A percentile compares a stretch with the other conserved stretches of the same genome.
phyloP scores from a whole-genome alignment of 2,329 filamentous ascomycete species.

The Trichoderma cornu-damae region DNA sequence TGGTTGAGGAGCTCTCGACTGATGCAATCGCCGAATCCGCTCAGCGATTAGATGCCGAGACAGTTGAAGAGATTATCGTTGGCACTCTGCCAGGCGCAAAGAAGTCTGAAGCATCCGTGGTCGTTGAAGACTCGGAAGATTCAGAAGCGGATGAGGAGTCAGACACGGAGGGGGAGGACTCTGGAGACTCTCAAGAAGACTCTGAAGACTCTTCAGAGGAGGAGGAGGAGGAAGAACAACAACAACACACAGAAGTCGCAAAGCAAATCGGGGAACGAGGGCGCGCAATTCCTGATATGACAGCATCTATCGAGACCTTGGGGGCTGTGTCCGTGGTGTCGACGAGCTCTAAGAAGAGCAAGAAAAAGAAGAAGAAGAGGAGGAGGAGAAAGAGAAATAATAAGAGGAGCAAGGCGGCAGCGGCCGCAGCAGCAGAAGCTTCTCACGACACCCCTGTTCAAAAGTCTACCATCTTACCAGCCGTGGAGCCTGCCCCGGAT shows the following conservation, averaged over 20 bases:
- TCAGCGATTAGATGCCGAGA: neutral
- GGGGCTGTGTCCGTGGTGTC: neutral
- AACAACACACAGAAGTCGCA: neutral
- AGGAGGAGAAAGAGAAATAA: neutral
- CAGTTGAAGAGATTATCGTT: conserved; percentile 3
- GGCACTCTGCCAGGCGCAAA: neutral
- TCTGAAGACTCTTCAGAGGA: conserved; percentile 13
- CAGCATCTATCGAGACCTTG: conserved; percentile 2
- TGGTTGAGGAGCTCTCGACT: neutral
- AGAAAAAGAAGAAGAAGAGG: conserved; percentile 21
- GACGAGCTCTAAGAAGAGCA: conserved; percentile 20
- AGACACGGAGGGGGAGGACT: conserved; percentile 1
- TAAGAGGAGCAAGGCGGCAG: conserved; percentile 3
- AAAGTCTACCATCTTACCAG: neutral
- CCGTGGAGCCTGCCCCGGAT: neutral
- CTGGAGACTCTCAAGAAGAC: conserved; percentile 14
- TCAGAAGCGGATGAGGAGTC: conserved; percentile 10
- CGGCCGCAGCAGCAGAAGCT: neutral
- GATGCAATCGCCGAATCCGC: neutral
- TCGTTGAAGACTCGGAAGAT: conserved; percentile 2
- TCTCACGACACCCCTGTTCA: neutral
- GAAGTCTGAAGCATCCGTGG: neutral
- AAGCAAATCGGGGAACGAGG: conserved; percentile 4
- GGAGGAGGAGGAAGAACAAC: conserved; percentile 8
- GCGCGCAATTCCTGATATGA: neutral